Evolutionary conservation across 768 basidiomycete species (phyloP).

Genomic region (Tricholoma saponaceum): DNA sequence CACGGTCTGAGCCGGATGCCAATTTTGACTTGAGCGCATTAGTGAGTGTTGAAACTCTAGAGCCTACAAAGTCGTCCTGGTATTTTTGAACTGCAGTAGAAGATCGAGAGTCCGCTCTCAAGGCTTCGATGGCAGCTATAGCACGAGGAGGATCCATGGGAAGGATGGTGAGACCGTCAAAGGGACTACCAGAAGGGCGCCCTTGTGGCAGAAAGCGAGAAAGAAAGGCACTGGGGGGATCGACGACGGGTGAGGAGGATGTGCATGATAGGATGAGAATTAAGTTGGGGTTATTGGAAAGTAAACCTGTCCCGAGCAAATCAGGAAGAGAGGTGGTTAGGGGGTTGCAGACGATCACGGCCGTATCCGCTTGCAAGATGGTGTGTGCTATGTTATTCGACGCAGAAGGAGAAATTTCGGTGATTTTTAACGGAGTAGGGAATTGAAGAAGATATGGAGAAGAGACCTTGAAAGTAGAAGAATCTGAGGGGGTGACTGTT

Average conservation of each 20-base stretch:
- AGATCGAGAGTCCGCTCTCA: constrained; percentile 44
- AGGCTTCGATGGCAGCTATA: constrained; percentile 42
- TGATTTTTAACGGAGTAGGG: constrained; percentile 43
- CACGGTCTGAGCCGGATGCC: constrained; percentile 24
- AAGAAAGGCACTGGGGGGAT: constrained; percentile 3
- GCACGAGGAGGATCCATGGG: constrained; percentile 61
- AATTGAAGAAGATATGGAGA: constrained; percentile 59
- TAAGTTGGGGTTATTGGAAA: constrained; percentile 34
- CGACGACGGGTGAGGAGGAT: constrained; percentile 18
- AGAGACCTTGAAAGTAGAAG: constrained; percentile 16
- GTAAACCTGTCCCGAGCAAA: constrained; percentile 27
- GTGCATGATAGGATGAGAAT: constrained; percentile 38
- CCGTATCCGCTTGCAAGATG: constrained; percentile 49
- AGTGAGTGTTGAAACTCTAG: constrained; percentile 50
- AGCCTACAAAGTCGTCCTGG: constrained; percentile 58
- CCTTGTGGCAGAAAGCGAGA: constrained; percentile 10
- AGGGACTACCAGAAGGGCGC: constrained; percentile 17
- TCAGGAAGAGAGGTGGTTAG: constrained; percentile 43
- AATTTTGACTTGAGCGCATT: constrained; percentile 30
- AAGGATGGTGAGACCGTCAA: constrained; percentile 26
- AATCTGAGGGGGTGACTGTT: not conserved
- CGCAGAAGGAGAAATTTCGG: constrained; percentile 29
- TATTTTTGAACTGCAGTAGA: constrained; percentile 55
- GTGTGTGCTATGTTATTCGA: constrained; percentile 9
- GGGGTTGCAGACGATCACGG: constrained; percentile 64